Evolutionary conservation across 345 rosid species (phyloP).

Genomic region (Eucalyptus curtisii): DNA sequence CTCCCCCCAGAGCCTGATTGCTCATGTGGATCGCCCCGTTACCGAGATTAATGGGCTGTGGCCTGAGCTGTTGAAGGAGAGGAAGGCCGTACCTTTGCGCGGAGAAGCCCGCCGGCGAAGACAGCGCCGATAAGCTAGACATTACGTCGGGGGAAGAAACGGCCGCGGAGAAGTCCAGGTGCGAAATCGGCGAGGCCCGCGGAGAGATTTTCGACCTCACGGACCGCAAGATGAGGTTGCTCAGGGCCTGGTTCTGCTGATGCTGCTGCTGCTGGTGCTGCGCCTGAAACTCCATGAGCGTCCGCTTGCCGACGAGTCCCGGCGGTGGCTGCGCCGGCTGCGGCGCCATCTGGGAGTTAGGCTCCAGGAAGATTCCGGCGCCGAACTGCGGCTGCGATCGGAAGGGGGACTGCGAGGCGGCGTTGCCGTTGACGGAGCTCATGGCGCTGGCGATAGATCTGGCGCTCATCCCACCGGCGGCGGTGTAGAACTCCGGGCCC

Average conservation of each 20-base stretch:
- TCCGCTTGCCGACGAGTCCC: conserved; percentile 46
- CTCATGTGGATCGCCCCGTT: background rate
- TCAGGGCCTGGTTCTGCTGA: conserved; percentile 24
- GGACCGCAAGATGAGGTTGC: conserved; percentile 43
- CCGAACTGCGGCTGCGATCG: conserved; percentile 38
- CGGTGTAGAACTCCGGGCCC: conserved; percentile 43
- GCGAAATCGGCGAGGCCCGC: conserved; percentile 30
- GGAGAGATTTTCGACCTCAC: conserved; percentile 60
- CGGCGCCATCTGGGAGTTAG: conserved; percentile 15
- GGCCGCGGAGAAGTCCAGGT: conserved; percentile 16
- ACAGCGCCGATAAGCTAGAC: background rate
- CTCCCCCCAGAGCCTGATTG: background rate
- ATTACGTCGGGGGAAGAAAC: background rate
- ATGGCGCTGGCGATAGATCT: conserved; percentile 3
- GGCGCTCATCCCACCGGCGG: conserved; percentile 34
- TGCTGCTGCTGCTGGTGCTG: conserved; percentile 2
- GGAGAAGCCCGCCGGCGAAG: conserved; percentile 5
- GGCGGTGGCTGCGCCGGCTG: conserved; percentile 11
- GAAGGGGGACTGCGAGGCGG: conserved; percentile 17
- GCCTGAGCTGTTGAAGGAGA: conserved; percentile 42
- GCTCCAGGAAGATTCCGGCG: conserved; percentile 52
- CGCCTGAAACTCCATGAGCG: conserved; percentile 56
- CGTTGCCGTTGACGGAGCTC: conserved; percentile 10
- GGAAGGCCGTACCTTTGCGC: conserved; percentile 43
- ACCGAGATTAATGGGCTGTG: background rate